A percentile compares a stretch with the other conserved stretches of the same genome.
Evolutionary conservation across 2,329 filamentous ascomycete species (phyloP).

Genomic region (Fusarium irregulare): DNA sequence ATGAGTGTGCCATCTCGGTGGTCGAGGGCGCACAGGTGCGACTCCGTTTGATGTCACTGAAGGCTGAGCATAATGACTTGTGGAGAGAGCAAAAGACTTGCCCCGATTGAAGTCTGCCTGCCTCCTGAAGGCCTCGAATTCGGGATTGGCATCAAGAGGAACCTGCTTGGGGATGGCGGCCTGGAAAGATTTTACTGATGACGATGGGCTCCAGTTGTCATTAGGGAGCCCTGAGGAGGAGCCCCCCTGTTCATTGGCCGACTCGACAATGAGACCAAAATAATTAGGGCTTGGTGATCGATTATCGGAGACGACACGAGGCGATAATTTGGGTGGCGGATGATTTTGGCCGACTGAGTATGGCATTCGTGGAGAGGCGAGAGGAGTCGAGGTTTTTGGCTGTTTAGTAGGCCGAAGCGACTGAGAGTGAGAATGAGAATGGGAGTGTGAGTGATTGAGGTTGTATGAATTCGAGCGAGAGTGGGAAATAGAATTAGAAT

Average conservation of each 20-base stretch:
- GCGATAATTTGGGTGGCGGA: constrained; percentile 64
- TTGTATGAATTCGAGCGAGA: constrained; percentile 52
- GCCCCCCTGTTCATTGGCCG: constrained; percentile 65
- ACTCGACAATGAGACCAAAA: constrained; percentile 80
- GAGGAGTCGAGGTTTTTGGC: constrained; percentile 62
- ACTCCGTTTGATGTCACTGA: constrained; percentile 40
- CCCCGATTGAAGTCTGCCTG: constrained; percentile 74
- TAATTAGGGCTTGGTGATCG: constrained; percentile 82
- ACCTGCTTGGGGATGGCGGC: constrained; percentile 75
- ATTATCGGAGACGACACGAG: constrained; percentile 51
- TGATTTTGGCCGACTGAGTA: constrained; percentile 67
- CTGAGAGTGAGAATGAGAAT: constrained; percentile 55
- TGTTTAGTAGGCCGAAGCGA: constrained; percentile 54
- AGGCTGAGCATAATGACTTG: constrained; percentile 58
- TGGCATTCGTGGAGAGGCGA: constrained; percentile 62
- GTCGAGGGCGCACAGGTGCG: constrained; percentile 55
- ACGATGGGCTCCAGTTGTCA: constrained; percentile 80
- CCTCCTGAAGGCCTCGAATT: constrained; percentile 83
- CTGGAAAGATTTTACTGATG: constrained; percentile 76
- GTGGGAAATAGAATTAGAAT: constrained; percentile 40
- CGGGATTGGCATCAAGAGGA: constrained; percentile 79
- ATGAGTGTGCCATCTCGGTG: constrained; percentile 62
- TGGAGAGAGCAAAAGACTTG: constrained; percentile 59
- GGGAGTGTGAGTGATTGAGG: constrained; percentile 54
- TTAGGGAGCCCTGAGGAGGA: constrained; percentile 73